These are phyloP conservation scores for Coprinopsis cinerea DNA, from an alignment of 768 basidiomycete genomes.

Conservation along the genomic window DNA sequence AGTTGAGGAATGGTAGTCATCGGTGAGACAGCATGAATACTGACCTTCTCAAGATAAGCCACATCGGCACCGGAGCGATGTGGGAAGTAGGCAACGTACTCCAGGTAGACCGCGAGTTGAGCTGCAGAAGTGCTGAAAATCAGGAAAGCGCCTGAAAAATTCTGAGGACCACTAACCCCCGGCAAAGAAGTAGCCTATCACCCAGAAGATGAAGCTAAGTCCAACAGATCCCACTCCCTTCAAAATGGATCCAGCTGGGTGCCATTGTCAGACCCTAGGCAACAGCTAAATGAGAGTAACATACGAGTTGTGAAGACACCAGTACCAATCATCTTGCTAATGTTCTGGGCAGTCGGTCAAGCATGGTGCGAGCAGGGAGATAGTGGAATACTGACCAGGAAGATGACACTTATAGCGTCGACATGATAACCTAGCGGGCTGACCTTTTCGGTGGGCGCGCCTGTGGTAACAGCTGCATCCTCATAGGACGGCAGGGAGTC, in stretches of 20 bases:
- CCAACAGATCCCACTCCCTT: constrained; percentile 33
- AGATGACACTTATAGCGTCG: constrained; percentile 22
- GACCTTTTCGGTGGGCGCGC: constrained; percentile 26
- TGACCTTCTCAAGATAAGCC: constrained; percentile 39
- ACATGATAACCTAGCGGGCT: constrained; percentile 33
- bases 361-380: background rate
- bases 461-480: constrained; percentile 21
- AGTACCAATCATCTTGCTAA: constrained; percentile 34
- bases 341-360: constrained; percentile 18
- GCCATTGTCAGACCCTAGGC: background rate
- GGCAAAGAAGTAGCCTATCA: constrained; percentile 31
- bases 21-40: background rate
- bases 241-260: constrained; percentile 30
- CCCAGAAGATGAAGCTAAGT: constrained; percentile 35
- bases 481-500: constrained; percentile 22
- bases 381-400: constrained; percentile 17
- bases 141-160: background rate
- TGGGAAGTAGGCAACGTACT: constrained; percentile 43
- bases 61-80: constrained; percentile 45
- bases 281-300: background rate
- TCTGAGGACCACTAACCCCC: constrained; percentile 16
- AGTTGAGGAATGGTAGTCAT: background rate
- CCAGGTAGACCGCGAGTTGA: constrained; percentile 34
- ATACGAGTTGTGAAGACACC: constrained; percentile 29
- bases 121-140: constrained; percentile 15